Base-by-base conservation (phyloP, 2,329 filamentous ascomycete species). In the Pyricularia pennisetigena region DNA sequence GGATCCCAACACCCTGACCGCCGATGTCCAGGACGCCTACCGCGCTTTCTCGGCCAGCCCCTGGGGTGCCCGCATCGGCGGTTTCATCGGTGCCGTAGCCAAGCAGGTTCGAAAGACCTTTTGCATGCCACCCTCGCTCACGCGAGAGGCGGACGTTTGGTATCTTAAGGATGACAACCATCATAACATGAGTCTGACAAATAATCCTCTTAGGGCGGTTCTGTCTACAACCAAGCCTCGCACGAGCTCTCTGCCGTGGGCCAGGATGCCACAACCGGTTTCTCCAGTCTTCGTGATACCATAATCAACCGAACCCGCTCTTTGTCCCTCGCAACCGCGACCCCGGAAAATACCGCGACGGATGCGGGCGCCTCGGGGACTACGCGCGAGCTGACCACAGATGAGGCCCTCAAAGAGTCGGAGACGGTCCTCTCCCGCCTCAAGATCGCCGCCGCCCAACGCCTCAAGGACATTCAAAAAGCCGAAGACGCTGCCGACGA, bases 401-500 rank as follows among this genome's bases (percentile, higher is more conserved):
- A 83, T 66, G 81, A 84, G 29, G 77, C 80, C 6, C 73, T 78
- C 35, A 78, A 78, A 70, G 80, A 86, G 41, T 82, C 83, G 2
- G 85, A 87, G 71, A 85, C 88, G 12, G 89, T 97, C 69, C 87
- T 98, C 32, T 87, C 90, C 5, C 87, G 91, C 63, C 87, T 98
- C 76, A 87, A 88, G 69, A 79, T 83, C 24, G 92, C 96, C 79
- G 93, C 93, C 4, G 83, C 91, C 29, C 93, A 93, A 79, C 87
- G 93, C 65, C 82, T 98, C 69, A 95, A 92, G 75, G 93, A 97
- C 69, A 89, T 98, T 24, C 92, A 97, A 75, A 88, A 88, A 73
- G 95, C 94, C 14, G 95, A 99, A 79, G 94, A 98, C 75, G 94
- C 94, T 4, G 95, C 95, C 8, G 95, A 99, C 77, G 95, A 98